phyloP scores from a whole-genome alignment of 805 yeast species.

The Myxozyma sirexii region DNA sequence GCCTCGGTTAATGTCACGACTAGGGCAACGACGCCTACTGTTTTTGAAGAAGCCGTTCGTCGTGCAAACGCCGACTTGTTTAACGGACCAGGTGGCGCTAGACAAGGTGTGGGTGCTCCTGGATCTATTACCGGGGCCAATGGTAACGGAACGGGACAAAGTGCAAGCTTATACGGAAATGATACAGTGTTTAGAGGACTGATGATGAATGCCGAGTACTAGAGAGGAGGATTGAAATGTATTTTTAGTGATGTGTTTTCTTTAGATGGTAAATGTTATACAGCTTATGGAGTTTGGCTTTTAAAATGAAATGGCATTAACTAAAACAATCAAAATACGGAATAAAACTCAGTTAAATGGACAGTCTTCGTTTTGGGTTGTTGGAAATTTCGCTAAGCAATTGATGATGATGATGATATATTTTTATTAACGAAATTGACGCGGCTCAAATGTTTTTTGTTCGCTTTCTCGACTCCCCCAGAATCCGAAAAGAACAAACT shows the following conservation, averaged over 20 bases:
- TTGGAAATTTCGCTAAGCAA: no score
- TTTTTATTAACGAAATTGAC: no score
- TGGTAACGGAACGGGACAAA: conserved; percentile 8
- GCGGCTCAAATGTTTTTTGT: neutral
- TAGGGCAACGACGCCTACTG: neutral
- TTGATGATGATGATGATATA: no score
- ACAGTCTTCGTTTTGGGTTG: no score
- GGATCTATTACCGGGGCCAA: conserved; percentile 1
- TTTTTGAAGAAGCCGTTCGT: conserved; percentile 25
- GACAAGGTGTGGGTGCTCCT: conserved; percentile 22
- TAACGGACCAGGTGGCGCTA: conserved; percentile 32
- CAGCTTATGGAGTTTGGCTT: neutral
- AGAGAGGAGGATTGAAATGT: neutral
- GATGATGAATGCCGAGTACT: conserved; percentile 35
- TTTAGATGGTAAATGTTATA: neutral
- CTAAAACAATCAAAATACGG: no score
- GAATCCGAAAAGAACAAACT: no score
- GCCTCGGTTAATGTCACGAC: neutral
- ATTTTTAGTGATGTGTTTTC: neutral
- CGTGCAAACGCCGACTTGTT: conserved; percentile 29
- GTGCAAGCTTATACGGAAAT: conserved; percentile 12
- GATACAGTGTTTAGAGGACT: conserved; percentile 33
- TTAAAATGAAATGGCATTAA: no score
- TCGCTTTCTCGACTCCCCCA: no score
- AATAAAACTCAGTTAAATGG: no score